phyloP scores from a whole-genome alignment of 371 early-diverging fungal genomes.

The Haplosporangium sp. region DNA sequence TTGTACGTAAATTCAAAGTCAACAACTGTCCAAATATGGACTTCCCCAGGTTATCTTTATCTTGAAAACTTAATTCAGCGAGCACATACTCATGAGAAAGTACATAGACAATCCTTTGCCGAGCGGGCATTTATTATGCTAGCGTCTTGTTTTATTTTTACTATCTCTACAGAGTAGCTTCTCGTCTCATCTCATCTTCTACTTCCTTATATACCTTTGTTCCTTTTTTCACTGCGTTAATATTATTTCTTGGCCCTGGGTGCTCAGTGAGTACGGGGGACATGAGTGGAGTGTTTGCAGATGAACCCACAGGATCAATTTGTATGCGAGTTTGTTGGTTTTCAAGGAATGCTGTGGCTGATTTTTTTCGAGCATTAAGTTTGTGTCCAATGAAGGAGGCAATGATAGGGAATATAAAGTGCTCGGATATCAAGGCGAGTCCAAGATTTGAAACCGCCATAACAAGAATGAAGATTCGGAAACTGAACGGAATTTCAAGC shows the following conservation, averaged over 20 bases:
- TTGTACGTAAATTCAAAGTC: no score
- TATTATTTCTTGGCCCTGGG: not conserved
- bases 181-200: slow-evolving; percentile 61
- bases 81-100: no score
- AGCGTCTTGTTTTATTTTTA: not conserved
- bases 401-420: slow-evolving; percentile 33
- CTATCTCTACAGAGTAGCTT: not conserved
- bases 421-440: slow-evolving; percentile 27
- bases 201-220: slow-evolving; percentile 63
- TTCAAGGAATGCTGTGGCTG: no score
- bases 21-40: no score
- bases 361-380: slow-evolving; percentile 9
- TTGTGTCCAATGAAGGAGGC: slow-evolving; percentile 31
- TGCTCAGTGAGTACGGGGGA: not conserved
- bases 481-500: slow-evolving; percentile 39
- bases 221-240: not conserved
- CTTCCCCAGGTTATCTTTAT: no score
- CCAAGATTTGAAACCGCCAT: slow-evolving; percentile 25
- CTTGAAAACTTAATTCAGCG: no score
- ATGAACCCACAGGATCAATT: not conserved
- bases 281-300: slow-evolving; percentile 18
- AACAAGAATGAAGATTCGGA: slow-evolving; percentile 34
- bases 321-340: slow-evolving; percentile 8
- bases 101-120: not conserved
- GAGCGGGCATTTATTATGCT: not conserved